Conservation (phyloP, 306 rosid genomes). For the Vigna mungo region DNA sequence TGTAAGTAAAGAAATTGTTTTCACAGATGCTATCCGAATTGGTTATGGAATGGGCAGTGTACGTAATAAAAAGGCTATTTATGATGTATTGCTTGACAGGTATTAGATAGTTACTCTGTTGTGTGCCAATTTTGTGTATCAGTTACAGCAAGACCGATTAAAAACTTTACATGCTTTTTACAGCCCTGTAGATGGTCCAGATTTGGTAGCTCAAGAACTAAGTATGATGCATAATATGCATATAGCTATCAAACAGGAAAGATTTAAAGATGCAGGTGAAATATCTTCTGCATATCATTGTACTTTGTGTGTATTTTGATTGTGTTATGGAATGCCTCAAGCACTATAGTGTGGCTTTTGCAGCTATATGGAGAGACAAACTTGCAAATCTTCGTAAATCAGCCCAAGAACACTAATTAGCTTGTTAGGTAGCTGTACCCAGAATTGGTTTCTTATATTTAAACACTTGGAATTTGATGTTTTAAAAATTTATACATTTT, state of each 20-base stretch:
- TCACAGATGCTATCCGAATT: slow-evolving; percentile 78
- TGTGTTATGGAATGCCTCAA: slow-evolving; percentile 26
- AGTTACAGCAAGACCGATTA: neutral
- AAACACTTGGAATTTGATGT: slow-evolving; percentile 16
- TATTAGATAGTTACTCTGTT: slow-evolving; percentile 47
- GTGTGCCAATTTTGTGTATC: slow-evolving; percentile 7
- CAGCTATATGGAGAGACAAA: slow-evolving; percentile 91
- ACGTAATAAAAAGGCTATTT: slow-evolving; percentile 61
- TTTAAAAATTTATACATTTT: neutral
- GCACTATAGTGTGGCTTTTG: slow-evolving; percentile 47
- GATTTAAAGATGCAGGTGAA: slow-evolving; percentile 89
- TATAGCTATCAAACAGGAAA: slow-evolving; percentile 78
- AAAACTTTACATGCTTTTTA: slow-evolving; percentile 38
- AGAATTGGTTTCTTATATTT: slow-evolving; percentile 13
- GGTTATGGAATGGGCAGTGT: slow-evolving; percentile 78
- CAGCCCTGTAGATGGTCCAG: slow-evolving; percentile 90
- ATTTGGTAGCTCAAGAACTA: slow-evolving; percentile 74
- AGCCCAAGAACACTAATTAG: slow-evolving; percentile 56
- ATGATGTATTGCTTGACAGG: slow-evolving; percentile 95
- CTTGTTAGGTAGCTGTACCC: slow-evolving; percentile 51
- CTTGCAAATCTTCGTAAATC: slow-evolving; percentile 74
- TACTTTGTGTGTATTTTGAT: neutral
- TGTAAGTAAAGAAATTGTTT: slow-evolving; percentile 84
- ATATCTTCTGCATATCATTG: slow-evolving; percentile 14
- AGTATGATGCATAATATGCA: slow-evolving; percentile 76